Evolutionary conservation across 1,139 yeast species (phyloP).

Genomic region (Saccharomycopsis hybrid): DNA sequence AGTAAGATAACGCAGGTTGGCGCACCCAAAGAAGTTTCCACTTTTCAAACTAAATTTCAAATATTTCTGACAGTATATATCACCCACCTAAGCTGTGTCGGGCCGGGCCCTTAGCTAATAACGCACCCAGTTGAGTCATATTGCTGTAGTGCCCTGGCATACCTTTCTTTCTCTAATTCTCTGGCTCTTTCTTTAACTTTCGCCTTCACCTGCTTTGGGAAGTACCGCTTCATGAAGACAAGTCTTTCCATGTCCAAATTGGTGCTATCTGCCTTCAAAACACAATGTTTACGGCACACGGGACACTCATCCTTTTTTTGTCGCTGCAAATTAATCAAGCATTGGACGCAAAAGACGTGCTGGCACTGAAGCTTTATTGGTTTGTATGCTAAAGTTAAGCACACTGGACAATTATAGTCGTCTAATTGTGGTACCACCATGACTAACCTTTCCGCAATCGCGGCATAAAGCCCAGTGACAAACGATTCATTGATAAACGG

Average conservation of each 20-base stretch:
- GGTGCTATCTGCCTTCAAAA: conserved; percentile 49
- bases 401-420: conserved; percentile 69
- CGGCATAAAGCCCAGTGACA: conserved; percentile 48
- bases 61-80: too few species aligned
- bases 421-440: conserved; percentile 64
- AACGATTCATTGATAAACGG: conserved; percentile 45
- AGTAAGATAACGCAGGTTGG: too few species aligned
- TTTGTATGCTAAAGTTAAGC: conserved; percentile 62
- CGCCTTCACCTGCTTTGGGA: conserved; percentile 60
- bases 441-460: conserved; percentile 49
- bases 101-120: too few species aligned
- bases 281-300: conserved; percentile 53
- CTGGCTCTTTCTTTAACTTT: conserved; percentile 54
- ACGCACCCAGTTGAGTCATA: neutral
- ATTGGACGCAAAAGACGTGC: conserved; percentile 66
- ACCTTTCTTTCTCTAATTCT: conserved; percentile 41
- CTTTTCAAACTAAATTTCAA: too few species aligned
- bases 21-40: too few species aligned
- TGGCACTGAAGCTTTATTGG: conserved; percentile 59
- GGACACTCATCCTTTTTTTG: conserved; percentile 57
- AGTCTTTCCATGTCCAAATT: conserved; percentile 53
- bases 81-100: too few species aligned
- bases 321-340: conserved; percentile 61
- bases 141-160: neutral
- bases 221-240: conserved; percentile 48